These are phyloP conservation scores for Geotrichum phurueaensis DNA, from an alignment of 1,139 yeast species.

Conservation along the genomic window DNA sequence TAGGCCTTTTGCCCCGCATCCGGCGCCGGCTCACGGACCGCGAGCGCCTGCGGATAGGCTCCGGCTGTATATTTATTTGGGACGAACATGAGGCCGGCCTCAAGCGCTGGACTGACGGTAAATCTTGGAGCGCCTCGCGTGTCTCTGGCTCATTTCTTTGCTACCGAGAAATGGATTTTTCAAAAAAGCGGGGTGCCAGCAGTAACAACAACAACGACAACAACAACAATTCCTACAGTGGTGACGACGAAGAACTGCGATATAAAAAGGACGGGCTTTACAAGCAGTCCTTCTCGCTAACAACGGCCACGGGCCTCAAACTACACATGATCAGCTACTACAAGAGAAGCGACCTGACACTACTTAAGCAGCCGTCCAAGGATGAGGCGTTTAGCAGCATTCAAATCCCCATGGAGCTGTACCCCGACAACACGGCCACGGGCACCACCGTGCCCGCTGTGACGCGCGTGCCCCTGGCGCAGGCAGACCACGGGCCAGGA, in stretches of 20 bases:
- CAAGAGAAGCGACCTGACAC: slow-evolving; percentile 33
- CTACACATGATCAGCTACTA: slow-evolving; percentile 53
- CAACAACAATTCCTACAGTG: slow-evolving; percentile 14
- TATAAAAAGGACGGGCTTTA: slow-evolving; percentile 47
- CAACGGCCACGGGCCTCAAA: slow-evolving; percentile 46
- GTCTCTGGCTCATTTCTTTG: slow-evolving; percentile 52
- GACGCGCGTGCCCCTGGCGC: slow-evolving; percentile 23
- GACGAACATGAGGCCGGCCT: slow-evolving; percentile 54
- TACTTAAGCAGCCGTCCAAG: slow-evolving; percentile 38
- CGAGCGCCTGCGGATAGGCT: slow-evolving; percentile 44
- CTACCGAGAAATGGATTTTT: slow-evolving; percentile 48
- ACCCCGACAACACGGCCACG: slow-evolving; percentile 35
- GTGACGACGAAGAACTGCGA: slow-evolving; percentile 25
- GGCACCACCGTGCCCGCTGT: slow-evolving; percentile 28
- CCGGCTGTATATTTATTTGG: slow-evolving; percentile 55
- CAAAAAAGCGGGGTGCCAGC: slow-evolving; percentile 9
- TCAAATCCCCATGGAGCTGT: slow-evolving; percentile 35
- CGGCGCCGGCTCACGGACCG: slow-evolving; percentile 46
- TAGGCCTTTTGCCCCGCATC: slow-evolving; percentile 44
- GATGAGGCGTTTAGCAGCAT: slow-evolving; percentile 38
- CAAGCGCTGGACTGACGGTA: slow-evolving; percentile 64
- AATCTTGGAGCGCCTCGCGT: slow-evolving; percentile 56
- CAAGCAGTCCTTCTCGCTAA: slow-evolving; percentile 53
- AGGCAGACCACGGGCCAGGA: too few species aligned
- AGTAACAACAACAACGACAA: background rate